phyloP scores from a whole-genome alignment of 371 early-diverging fungal species.

The Lichtheimia ornata region DNA sequence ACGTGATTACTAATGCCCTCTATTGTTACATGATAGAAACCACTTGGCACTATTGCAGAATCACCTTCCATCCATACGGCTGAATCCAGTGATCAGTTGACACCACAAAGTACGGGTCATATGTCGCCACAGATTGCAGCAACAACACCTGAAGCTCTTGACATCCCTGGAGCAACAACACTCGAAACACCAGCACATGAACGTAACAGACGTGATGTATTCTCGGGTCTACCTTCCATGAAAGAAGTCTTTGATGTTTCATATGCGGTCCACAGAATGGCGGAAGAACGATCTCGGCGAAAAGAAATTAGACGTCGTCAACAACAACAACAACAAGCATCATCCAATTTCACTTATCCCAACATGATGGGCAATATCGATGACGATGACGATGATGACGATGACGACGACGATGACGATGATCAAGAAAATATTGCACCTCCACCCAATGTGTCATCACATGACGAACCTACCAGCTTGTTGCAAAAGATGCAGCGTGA shows the following conservation, averaged over 20 bases:
- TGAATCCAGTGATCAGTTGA: too few species aligned
- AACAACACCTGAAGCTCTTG: conserved; percentile 7
- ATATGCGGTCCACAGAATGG: conserved; percentile 52
- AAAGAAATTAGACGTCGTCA: conserved; percentile 17
- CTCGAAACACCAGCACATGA: conserved; percentile 10
- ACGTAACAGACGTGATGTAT: conserved; percentile 13
- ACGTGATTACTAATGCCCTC: too few species aligned
- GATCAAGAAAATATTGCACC: conserved; percentile 7
- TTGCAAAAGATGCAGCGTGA: conserved; percentile 14
- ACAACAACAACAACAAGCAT: conserved; percentile 9
- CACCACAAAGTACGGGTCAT: not conserved
- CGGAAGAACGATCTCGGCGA: conserved; percentile 48
- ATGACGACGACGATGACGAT: conserved; percentile 19
- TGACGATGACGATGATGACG: conserved; percentile 23
- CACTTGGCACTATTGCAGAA: not conserved
- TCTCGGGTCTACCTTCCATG: conserved; percentile 40
- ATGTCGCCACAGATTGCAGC: not conserved
- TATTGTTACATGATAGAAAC: not conserved
- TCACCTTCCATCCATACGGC: not conserved
- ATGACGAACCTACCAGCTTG: conserved; percentile 10
- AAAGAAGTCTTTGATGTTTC: conserved; percentile 56
- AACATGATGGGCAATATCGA: conserved; percentile 34
- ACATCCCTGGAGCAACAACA: conserved; percentile 8
- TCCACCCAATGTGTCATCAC: not conserved
- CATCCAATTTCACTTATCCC: not conserved